Evolutionary conservation across 2,329 filamentous ascomycete genomes (phyloP), one percentile per base, ranked within the genome.

Genomic region (Neurospora crassa): DNA sequence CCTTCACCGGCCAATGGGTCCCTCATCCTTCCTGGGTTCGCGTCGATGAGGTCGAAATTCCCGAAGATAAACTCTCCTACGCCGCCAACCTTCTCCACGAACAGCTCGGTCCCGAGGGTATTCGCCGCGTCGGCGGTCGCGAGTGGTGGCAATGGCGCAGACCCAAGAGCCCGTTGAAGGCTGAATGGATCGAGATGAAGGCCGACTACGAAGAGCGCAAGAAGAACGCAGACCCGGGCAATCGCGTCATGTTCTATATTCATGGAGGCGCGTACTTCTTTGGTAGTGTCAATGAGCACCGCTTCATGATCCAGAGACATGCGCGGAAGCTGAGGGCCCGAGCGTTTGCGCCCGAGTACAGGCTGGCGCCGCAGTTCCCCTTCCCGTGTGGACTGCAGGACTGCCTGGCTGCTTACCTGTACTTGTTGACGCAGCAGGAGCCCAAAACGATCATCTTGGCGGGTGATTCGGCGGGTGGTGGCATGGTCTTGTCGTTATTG

Each of bases 251-350:
- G 88, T 84, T 99, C 34, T 98, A 98, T 81, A 85, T 98, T 29
- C 96, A 98, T 78, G 96, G 96, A 16, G 95, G 95, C 7, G 95
- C 92, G 24, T 98, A 97, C 81, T 99, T 91, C 82, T 98, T 99
- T 79, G 95, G 96, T 16, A 96, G 93, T 76, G 91, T 97, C 45
- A 94, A 97, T 78, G 94, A 97, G 80, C 96, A 98, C 83, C 90
- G 96, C n/a, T 98, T 98, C 82, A 95, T 98, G 84, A 90, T 99
- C 86, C 96, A 99, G 81, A 88, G 95, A 68, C 94, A 98, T 85
- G 96, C 96, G 40, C 88, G 96, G 70, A 98, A 98, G 82, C 86
- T 99, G 73, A 94, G 96, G 80, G 95, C 94, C 20, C 87, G 94
- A 70, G 91, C 97, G 8, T 89, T 98, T 79, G 94, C 95, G 34